phyloP scores from a whole-genome alignment of 2,329 filamentous ascomycete genomes.

The Monosporascus ibericus region DNA sequence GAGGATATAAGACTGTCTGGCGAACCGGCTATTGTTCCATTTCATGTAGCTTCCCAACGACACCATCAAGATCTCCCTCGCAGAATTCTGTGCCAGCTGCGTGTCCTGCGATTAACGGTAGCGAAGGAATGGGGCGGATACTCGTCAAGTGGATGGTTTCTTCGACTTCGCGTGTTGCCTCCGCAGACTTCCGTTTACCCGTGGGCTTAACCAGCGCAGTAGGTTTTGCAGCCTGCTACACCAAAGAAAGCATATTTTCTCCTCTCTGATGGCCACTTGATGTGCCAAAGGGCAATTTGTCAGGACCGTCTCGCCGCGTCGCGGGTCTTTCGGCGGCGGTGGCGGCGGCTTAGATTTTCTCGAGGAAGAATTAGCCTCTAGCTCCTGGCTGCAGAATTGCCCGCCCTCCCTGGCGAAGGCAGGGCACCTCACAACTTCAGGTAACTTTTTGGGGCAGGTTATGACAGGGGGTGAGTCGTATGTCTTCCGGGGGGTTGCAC shows the following conservation, averaged over 20 bases:
- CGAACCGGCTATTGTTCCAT: slow-evolving; percentile 11
- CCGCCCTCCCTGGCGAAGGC: background rate
- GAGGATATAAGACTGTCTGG: background rate
- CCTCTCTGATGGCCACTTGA: slow-evolving; percentile 15
- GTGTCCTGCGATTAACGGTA: slow-evolving; percentile 25
- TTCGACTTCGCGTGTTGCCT: slow-evolving; percentile 2
- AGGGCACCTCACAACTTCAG: background rate
- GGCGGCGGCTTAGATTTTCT: background rate
- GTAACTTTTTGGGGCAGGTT: background rate
- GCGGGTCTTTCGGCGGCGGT: background rate
- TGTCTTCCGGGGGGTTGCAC: background rate
- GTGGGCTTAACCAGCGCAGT: background rate
- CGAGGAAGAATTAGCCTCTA: background rate
- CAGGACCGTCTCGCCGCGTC: background rate
- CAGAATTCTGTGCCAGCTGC: slow-evolving; percentile 24
- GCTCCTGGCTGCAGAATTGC: background rate
- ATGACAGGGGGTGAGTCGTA: background rate
- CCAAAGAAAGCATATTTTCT: slow-evolving; percentile 10
- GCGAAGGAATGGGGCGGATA: slow-evolving; percentile 18
- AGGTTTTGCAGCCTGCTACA: slow-evolving; percentile 2
- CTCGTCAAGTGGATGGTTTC: slow-evolving; percentile 12
- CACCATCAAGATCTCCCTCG: slow-evolving; percentile 24
- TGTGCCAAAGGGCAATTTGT: background rate
- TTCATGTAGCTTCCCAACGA: slow-evolving; percentile 19
- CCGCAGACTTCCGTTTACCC: background rate